Evolutionary conservation across 2,329 filamentous ascomycete species (phyloP), one percentile per base, ranked within the genome.

Genomic region (Plectosphaerella plurivora): DNA sequence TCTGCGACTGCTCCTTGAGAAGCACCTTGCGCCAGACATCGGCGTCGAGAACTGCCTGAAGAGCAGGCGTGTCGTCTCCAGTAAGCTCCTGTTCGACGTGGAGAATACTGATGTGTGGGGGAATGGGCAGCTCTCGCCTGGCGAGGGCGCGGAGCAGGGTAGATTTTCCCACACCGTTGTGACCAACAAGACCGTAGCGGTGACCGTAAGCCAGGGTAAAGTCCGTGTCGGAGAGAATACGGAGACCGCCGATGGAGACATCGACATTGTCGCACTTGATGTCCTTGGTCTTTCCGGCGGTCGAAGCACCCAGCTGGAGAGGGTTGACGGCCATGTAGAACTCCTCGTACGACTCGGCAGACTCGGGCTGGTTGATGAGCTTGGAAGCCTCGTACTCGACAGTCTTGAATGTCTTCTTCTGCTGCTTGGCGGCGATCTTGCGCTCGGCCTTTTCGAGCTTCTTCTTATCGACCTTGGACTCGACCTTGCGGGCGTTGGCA

Each of bases 301-400:
- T 71, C 52, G 82, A 70, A 59, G 79, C 74, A 51, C 91, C 93
- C 55, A 97, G 65, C 68, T 97, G 93, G 57, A 99, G 81, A 55
- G 94, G 94, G 71, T 99, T 99, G 76, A 99, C 94, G 51, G 91
- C 88, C 94, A 99, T 97, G 82, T 96, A 99, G 74, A 99, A 97
- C 69, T 99, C 94, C 73, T 99, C 94, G 68, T 99, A 99, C 41
- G 91, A 95, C 77, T 96, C 87, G 12, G 92, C 78, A 63, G 87
- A 83, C 63, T 93, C 88, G 4, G 90, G 81, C 70, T 90, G 83
- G 66, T 95, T 87, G 59, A 99, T 84, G 60, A 99, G 78, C 60
- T 86, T 86, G 12, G 94, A 97, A 0, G 94, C 89, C 74, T 99
- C 94, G 69, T 99, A 99, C 72, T 97, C 90, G 61, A 99, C 94